phyloP scores from a whole-genome alignment of 2,329 filamentous ascomycete species.

The Colletotrichum sidae region DNA sequence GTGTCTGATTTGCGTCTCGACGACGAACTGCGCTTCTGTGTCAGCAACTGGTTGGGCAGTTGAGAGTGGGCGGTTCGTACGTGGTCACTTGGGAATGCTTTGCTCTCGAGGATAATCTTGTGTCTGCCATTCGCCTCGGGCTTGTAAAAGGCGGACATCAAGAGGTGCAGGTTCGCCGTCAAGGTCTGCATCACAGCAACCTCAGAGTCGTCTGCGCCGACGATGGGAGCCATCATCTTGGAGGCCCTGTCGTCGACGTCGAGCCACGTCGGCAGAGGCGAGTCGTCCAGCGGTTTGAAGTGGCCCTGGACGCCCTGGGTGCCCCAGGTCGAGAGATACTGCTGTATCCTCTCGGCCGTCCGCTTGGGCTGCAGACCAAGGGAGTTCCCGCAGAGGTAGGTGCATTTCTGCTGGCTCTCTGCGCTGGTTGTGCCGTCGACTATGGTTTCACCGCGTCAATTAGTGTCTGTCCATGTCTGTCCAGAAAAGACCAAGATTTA shows the following conservation, averaged over 20 bases:
- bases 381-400: slow-evolving; percentile 93
- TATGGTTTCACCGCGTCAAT: slow-evolving; percentile 22
- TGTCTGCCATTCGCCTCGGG: slow-evolving; percentile 67
- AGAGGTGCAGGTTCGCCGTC: slow-evolving; percentile 80
- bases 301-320: slow-evolving; percentile 85
- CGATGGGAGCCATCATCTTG: slow-evolving; percentile 74
- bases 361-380: slow-evolving; percentile 82
- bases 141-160: slow-evolving; percentile 85
- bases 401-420: slow-evolving; percentile 51
- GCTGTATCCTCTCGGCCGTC: slow-evolving; percentile 68
- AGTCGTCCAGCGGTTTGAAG: slow-evolving; percentile 75
- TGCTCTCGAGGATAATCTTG: slow-evolving; percentile 85
- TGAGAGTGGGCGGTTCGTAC: slow-evolving; percentile 54
- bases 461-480: slow-evolving; percentile 40
- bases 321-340: slow-evolving; percentile 82
- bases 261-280: slow-evolving; percentile 76
- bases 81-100: slow-evolving; percentile 87
- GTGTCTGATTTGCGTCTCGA: slow-evolving; percentile 79
- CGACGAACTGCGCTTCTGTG: slow-evolving; percentile 69
- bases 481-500: background rate
- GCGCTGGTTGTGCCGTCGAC: slow-evolving; percentile 6
- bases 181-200: slow-evolving; percentile 87
- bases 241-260: slow-evolving; percentile 77
- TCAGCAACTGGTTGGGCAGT: background rate
- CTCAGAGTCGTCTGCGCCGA: slow-evolving; percentile 76